Percentiles rank a stretch among this genome's conserved stretches.
phyloP scores from a whole-genome alignment of 208 protist genomes.

The Herpetomonas samuelpessoai region DNA sequence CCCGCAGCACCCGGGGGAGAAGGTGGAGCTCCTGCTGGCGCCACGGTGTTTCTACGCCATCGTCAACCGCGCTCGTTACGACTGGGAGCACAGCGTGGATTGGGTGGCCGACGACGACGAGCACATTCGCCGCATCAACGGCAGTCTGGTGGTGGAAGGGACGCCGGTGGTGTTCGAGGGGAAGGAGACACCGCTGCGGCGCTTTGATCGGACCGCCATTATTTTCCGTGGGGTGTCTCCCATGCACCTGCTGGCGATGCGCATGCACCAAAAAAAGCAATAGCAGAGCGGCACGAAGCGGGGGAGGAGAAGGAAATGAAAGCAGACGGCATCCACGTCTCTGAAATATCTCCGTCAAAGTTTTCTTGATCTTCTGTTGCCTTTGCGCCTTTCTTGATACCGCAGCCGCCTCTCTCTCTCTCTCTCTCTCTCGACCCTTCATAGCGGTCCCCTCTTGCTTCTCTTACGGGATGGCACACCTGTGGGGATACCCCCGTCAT shows the following conservation, averaged over 20 bases:
- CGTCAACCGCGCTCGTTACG: constrained; percentile 70
- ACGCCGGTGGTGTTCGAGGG: constrained; percentile 71
- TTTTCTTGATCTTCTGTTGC: too few relatives aligned
- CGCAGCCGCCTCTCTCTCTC: too few relatives aligned
- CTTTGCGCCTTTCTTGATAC: too few relatives aligned
- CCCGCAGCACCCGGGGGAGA: constrained; percentile 50
- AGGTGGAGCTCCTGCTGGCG: constrained; percentile 72
- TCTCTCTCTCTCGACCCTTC: too few relatives aligned
- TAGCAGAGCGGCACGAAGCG: too few relatives aligned
- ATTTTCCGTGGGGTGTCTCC: constrained; percentile 83
- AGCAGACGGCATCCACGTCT: too few relatives aligned
- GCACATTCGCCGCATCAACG: constrained; percentile 59
- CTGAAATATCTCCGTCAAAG: too few relatives aligned
- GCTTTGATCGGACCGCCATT: constrained; percentile 64
- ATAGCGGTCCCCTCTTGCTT: too few relatives aligned
- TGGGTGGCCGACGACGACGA: constrained; percentile 74
- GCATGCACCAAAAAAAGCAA: constrained; percentile 32
- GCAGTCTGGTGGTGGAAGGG: constrained; percentile 48
- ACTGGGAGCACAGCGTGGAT: constrained; percentile 85
- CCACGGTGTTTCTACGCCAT: constrained; percentile 73
- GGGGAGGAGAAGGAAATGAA: too few relatives aligned
- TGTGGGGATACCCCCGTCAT: too few relatives aligned
- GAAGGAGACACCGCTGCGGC: constrained; percentile 34
- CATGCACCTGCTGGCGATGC: constrained; percentile 57
- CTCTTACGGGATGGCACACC: too few relatives aligned